phyloP scores from a whole-genome alignment of 257 asterid species.

The Cruciata laevipes region DNA sequence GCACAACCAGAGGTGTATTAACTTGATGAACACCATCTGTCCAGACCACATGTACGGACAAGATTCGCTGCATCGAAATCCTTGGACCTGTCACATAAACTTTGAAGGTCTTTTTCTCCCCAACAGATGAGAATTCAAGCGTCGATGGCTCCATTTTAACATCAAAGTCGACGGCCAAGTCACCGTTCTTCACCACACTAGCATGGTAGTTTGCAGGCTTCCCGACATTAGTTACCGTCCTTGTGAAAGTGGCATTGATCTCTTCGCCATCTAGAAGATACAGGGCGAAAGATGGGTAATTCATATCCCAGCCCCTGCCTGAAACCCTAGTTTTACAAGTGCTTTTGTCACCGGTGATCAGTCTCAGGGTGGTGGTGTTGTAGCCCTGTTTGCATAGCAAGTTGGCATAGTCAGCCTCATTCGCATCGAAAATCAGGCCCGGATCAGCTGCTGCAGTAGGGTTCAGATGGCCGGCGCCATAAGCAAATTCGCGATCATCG shows the following conservation, averaged over 20 bases:
- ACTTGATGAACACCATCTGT: constrained; percentile 30
- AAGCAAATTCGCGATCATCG: constrained; percentile 12
- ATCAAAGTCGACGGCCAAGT: neutral
- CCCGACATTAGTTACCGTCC: constrained; percentile 15
- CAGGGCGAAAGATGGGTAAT: constrained; percentile 17
- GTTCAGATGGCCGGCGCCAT: constrained; percentile 17
- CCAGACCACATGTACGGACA: constrained; percentile 44
- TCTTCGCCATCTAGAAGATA: constrained; percentile 7
- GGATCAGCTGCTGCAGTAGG: constrained; percentile 9
- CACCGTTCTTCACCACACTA: too few species aligned
- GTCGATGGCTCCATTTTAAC: constrained; percentile 28
- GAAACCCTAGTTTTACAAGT: neutral
- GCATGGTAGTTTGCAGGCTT: constrained; percentile 3
- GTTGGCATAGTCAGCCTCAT: constrained; percentile 8
- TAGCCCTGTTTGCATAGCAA: constrained; percentile 19
- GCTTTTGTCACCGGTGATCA: constrained; percentile 8
- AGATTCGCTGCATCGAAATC: constrained; percentile 18
- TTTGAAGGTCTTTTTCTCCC: constrained; percentile 42
- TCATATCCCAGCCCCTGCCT: constrained; percentile 14
- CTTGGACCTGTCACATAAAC: constrained; percentile 27
- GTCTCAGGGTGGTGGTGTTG: constrained; percentile 3
- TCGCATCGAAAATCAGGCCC: constrained; percentile 14
- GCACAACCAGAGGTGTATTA: constrained; percentile 47
- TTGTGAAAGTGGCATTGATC: constrained; percentile 8
- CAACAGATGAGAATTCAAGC: constrained; percentile 36